Evolutionary conservation across 768 basidiomycete species (phyloP).

Genomic region (Serendipita vermifera): DNA sequence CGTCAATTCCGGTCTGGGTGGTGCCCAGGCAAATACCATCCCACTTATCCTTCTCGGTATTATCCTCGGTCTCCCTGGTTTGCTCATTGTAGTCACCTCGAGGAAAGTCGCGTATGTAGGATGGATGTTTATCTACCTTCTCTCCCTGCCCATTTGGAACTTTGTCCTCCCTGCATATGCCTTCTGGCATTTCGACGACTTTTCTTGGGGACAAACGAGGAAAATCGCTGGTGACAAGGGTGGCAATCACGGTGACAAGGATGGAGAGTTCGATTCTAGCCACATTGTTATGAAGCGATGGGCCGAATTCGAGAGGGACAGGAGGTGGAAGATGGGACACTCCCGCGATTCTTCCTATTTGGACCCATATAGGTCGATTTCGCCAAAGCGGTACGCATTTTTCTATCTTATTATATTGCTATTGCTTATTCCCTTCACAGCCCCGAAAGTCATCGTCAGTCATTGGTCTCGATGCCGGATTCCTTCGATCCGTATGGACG

Average conservation of each 20-base stretch:
- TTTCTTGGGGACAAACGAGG: conserved; percentile 93
- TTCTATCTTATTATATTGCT: conserved; percentile 15
- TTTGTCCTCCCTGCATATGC: conserved; percentile 88
- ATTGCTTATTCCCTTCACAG: conserved; percentile 20
- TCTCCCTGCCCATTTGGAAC: conserved; percentile 95
- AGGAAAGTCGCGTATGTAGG: conserved; percentile 88
- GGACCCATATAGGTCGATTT: conserved; percentile 31
- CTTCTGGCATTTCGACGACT: conserved; percentile 99
- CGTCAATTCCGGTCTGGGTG: conserved; percentile 74
- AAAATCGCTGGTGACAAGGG: conserved; percentile 60
- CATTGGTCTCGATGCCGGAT: conserved; percentile 66
- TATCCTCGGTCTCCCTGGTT: conserved; percentile 89
- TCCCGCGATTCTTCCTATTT: conserved; percentile 67
- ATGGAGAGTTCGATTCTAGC: conserved; percentile 91
- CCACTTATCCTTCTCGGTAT: conserved; percentile 87
- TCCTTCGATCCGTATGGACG: conserved; percentile 35
- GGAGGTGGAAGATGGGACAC: conserved; percentile 83
- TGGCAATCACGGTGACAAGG: conserved; percentile 74
- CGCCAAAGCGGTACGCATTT: conserved; percentile 40
- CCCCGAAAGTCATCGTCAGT: conserved; percentile 41
- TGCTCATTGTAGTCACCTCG: conserved; percentile 91
- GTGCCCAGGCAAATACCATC: conserved; percentile 31
- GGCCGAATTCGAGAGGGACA: conserved; percentile 94
- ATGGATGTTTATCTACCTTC: conserved; percentile 92
- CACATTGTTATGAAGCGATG: conserved; percentile 99